Base-by-base conservation (phyloP, 805 yeast genomes). In the Metschnikowia vanudenii region DNA sequence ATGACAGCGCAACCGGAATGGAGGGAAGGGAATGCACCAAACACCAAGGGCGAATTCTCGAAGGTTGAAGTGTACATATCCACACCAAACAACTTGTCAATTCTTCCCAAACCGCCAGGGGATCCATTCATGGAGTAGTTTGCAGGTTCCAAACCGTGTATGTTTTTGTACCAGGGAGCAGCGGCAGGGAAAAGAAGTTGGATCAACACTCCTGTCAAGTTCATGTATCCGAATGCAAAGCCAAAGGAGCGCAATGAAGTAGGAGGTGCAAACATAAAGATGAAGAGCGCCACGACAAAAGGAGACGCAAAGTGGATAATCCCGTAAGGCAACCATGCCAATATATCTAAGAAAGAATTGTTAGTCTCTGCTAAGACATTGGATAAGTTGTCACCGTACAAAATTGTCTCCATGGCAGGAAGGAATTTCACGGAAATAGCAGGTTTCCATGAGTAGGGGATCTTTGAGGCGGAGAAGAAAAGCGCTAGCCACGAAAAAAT, bases 241-340 rank as follows among this genome's bases (percentile, higher is more conserved):
- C 89, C 96, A 67, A 84, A 92, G 7, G 88, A 80, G 49, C 95
- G 80, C 35, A 92, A 68, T 3, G 89, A 73, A 10, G 86, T 84
- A 38, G 99, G 99, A 9, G 98, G 97, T 0, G 88, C 97, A 75
- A 89, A 94, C 24, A 94, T 53, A 59, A 89, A 92, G 40, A 88
- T 67, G 42, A 90, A 61, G 1, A 74, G 79, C 0, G 97, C 92
- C 34, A 88, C 87, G 4, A 92, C 80, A 61, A 91, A 89, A 3
- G 99, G 98, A 12, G 88, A 79, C n/a, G 87, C 81, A 59, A 88
- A 92, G 69, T 92, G 99, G 47, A 88, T 73, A 12, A 94, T 62
- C 2, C 99, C 99, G 62, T 92, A 92, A 1, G 99, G 98, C 33
- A 92, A 67, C 97, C 97, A 91, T 3, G 97, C 97, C 41, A 88